Evolutionary conservation across 2,329 filamentous ascomycete species (phyloP).

Genomic region (Xenosphaeropsis pyriputrescens): DNA sequence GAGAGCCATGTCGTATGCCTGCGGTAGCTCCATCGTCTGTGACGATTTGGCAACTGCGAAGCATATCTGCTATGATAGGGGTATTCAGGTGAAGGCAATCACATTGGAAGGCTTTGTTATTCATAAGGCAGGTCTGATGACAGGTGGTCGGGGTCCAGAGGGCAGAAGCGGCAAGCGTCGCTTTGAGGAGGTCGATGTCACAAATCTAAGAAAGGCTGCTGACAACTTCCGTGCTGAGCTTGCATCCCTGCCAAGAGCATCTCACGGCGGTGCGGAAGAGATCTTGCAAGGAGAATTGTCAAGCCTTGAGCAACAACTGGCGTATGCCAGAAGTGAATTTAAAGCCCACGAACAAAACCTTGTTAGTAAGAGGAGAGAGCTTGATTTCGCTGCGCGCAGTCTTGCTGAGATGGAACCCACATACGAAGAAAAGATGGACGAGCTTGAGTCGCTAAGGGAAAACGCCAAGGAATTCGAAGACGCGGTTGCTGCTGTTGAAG

Average conservation of each 20-base stretch:
- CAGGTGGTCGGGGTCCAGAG: constrained; percentile 72
- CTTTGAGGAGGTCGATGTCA: constrained; percentile 83
- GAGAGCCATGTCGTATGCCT: constrained; percentile 87
- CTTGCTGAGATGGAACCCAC: constrained; percentile 66
- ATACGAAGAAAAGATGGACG: constrained; percentile 54
- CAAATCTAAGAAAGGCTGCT: constrained; percentile 64
- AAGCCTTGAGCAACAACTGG: constrained; percentile 64
- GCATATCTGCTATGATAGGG: constrained; percentile 72
- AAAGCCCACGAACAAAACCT: constrained; percentile 70
- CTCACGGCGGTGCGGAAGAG: constrained; percentile 70
- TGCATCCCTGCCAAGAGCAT: constrained; percentile 62
- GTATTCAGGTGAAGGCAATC: constrained; percentile 81
- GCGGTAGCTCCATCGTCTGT: constrained; percentile 88
- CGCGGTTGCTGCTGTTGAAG: constrained; percentile 69
- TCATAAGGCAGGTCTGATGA: constrained; percentile 93
- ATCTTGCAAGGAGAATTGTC: constrained; percentile 63
- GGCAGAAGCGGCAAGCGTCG: constrained; percentile 62
- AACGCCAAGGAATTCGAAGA: constrained; percentile 39
- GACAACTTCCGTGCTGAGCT: constrained; percentile 68
- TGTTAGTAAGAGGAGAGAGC: constrained; percentile 68
- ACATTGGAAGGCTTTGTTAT: constrained; percentile 93
- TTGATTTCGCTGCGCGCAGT: constrained; percentile 58
- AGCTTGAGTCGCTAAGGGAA: constrained; percentile 46
- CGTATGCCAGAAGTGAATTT: constrained; percentile 60
- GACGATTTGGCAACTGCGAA: constrained; percentile 79